Conservation (phyloP, 1,284 basidiomycete genomes). For the Salmacisia buchloeana region DNA sequence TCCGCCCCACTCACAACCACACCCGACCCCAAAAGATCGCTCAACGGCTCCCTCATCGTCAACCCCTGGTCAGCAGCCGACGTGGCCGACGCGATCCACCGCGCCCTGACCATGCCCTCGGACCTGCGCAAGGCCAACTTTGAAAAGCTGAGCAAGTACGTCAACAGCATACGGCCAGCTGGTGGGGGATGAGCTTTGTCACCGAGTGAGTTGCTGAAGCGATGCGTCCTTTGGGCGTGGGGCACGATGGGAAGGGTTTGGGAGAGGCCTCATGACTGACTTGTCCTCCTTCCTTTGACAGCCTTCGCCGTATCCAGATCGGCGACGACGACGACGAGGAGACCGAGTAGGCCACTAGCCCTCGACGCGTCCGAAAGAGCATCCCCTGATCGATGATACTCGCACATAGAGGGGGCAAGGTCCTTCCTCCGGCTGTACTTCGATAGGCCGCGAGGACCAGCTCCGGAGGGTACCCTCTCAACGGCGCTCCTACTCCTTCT, state of each 20-base stretch:
- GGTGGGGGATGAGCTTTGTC: slow-evolving; percentile 40
- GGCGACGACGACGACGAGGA: slow-evolving; percentile 7
- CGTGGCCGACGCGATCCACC: slow-evolving; percentile 90
- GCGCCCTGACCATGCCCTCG: slow-evolving; percentile 81
- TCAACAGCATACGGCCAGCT: slow-evolving; percentile 47
- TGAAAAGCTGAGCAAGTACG: slow-evolving; percentile 76
- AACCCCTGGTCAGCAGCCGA: slow-evolving; percentile 62
- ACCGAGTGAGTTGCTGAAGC: slow-evolving; percentile 9
- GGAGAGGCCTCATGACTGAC: too few species aligned
- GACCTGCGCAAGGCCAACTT: slow-evolving; percentile 81
- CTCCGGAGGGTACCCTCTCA: too few species aligned
- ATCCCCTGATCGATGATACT: too few species aligned
- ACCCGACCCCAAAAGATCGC: slow-evolving; percentile 10
- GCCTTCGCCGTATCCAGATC: slow-evolving; percentile 11
- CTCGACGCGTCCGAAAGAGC: background rate
- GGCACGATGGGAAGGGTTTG: too few species aligned
- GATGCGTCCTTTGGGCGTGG: too few species aligned
- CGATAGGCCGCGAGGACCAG: too few species aligned
- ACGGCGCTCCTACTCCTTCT: too few species aligned
- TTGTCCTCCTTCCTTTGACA: slow-evolving; percentile 2
- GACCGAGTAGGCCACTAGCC: too few species aligned
- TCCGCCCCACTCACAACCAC: background rate
- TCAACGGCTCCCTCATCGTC: slow-evolving; percentile 48
- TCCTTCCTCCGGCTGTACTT: too few species aligned
- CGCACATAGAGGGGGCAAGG: too few species aligned